Base-by-base conservation (phyloP, 441 rosid species). In the Oxalis stricta region DNA sequence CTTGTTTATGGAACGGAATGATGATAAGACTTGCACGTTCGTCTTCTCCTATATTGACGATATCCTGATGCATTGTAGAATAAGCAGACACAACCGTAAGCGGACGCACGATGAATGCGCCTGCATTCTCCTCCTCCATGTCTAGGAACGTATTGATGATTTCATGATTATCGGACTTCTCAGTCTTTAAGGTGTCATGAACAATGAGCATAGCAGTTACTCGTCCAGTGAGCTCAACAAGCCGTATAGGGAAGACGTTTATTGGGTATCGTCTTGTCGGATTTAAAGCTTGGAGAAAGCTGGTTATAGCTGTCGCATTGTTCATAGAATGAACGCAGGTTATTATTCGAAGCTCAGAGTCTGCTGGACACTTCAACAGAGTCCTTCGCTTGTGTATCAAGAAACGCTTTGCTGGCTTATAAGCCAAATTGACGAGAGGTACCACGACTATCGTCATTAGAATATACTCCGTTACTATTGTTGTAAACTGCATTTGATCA, bases 141-240 rank as follows among this genome's bases (percentile, higher is more conserved):
- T 33, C 22, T 22, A 62, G 54, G 3, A 76, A 71, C 5, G 71
- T 42, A 2, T 14, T 43, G n/a, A 63, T 53, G 11, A 79, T 66
- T 4, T 68, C 66, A 16, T 73, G 70, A 0, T 72, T 56, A 16
- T 68, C 74, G 4, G 54, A 66, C 16, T 50, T 38, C 14, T 60
- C 69, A 0, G 29, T 23, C 18, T 47, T 53, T 9, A 39, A 50
- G 4, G 44, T 32, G 16, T 66, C 72, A n/a, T 80, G 82, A 41
- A 77, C 67, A 42, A 83, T 69, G 10, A 83, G 51, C 77, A 79
- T 60, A 1, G 89, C 86, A 5, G 79, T 45, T 23, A 80, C 53
- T 0, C 76, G 71, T 12, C 71, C 78, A 0, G 67, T 59, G 21
- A 79, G 80, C 50, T 75, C 64, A 13, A 77, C 79, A 10, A 77